These are phyloP conservation scores for Aspergillus affinis DNA, from an alignment of 495 filamentous ascomycete species.

Conservation along the genomic window DNA sequence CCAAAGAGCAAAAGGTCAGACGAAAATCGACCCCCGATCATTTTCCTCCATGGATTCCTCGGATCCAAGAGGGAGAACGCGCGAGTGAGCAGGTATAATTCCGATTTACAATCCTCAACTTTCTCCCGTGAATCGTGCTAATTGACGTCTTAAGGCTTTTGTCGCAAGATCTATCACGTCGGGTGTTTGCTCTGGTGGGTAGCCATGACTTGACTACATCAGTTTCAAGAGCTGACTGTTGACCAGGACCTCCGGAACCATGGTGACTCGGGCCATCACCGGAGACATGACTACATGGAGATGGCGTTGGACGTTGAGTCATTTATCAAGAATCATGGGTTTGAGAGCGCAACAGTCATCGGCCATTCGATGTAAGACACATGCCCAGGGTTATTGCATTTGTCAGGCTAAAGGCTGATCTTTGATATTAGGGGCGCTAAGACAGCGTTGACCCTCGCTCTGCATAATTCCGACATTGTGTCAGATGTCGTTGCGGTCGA, in stretches of 20 bases:
- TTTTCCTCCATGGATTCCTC: slow-evolving; percentile 23
- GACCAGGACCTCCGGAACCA: slow-evolving; percentile 80
- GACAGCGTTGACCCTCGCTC: slow-evolving; percentile 75
- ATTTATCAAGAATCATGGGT: slow-evolving; percentile 66
- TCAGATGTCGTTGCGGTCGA: slow-evolving; percentile 70
- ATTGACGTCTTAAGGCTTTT: background rate
- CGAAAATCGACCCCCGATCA: slow-evolving; percentile 6
- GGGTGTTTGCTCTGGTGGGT: background rate
- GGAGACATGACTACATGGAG: slow-evolving; percentile 67
- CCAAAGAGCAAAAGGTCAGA: background rate
- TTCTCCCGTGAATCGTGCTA: background rate
- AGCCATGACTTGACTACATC: slow-evolving; percentile 46
- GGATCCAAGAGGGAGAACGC: slow-evolving; percentile 67
- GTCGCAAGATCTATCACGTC: background rate
- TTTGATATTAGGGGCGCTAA: slow-evolving; percentile 84
- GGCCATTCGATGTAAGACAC: slow-evolving; percentile 2
- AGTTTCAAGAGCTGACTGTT: background rate
- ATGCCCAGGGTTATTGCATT: background rate
- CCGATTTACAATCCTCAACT: slow-evolving; percentile 56
- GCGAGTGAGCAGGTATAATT: slow-evolving; percentile 80
- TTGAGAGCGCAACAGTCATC: slow-evolving; percentile 39
- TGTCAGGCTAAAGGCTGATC: slow-evolving; percentile 56
- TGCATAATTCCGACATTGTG: slow-evolving; percentile 59
- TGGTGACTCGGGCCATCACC: slow-evolving; percentile 73
- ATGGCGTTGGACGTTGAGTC: slow-evolving; percentile 77